Conservation (phyloP, 1,139 yeast species). For the Lodderomyces elongisporus region DNA sequence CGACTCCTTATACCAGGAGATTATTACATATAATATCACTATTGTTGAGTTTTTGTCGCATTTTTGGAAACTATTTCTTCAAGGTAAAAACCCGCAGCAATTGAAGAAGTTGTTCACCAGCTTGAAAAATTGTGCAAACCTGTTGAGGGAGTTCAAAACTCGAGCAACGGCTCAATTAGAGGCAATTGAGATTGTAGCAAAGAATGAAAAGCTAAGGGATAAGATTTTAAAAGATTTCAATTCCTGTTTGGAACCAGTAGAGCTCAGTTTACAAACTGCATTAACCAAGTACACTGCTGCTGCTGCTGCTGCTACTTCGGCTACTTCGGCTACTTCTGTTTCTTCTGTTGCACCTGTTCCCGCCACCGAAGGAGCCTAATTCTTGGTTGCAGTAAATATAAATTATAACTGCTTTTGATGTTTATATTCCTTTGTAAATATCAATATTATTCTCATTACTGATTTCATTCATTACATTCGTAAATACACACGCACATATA, state of each 20-base stretch:
- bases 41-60: slow-evolving; percentile 41
- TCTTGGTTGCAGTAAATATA: no score
- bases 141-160: slow-evolving; percentile 20
- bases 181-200: slow-evolving; percentile 11
- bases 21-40: slow-evolving; percentile 36
- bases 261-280: slow-evolving; percentile 28
- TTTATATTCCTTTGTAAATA: neutral
- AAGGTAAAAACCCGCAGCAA: slow-evolving; percentile 36
- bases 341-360: no score
- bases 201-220: slow-evolving; percentile 31
- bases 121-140: slow-evolving; percentile 29
- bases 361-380: no score
- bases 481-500: slow-evolving; percentile 1
- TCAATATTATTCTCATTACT: neutral
- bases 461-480: neutral
- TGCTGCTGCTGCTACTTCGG: no score
- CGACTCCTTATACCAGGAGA: slow-evolving; percentile 26
- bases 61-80: slow-evolving; percentile 38
- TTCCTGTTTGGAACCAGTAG: slow-evolving; percentile 27
- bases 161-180: slow-evolving; percentile 12
- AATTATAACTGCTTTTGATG: no score
- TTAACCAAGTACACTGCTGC: slow-evolving; percentile 28
- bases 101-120: slow-evolving; percentile 34
- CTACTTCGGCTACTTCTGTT: no score
- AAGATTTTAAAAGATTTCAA: slow-evolving; percentile 31